Base-by-base conservation (phyloP, 2,329 filamentous ascomycete genomes). In the Penicillium sp. region DNA sequence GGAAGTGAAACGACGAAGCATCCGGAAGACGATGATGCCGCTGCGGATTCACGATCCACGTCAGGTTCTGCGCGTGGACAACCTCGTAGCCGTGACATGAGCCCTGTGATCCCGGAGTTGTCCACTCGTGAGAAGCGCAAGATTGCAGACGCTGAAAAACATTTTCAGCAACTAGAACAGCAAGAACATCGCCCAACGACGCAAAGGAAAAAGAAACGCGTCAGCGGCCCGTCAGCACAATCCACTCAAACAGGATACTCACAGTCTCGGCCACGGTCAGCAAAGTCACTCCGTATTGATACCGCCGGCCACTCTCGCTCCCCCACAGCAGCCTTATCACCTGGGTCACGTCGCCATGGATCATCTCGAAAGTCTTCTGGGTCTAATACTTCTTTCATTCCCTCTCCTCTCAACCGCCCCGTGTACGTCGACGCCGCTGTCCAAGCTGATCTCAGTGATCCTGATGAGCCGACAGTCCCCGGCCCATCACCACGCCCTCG, bases 101-200 rank as follows among this genome's bases (percentile, higher is more conserved):
- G 81, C 5, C 82, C 82, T 1, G 77, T 24, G 42, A 74, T 74
- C 9, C 76, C 50, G 1, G 81, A 81, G 54, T 71, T 84, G 53
- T 84, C 82, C 1, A 81, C 80, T 53, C 76, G 82, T 4, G 82
- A 85, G 57, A 77, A 77, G 59, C 78, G 81, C 50, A 85, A 85
- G 66, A 74, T 85, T 41, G 79, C 81, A 46, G 80, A 81, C 47
- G 78, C 80, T 37, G 81, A 84, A 59, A 80, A 80, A 55, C 77
- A 83, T 50, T 84, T 84, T 54, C 77, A 81, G 54, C 77, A 81
- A 58, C 72, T 82, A 54, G 81, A 83, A 58, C 46, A 44, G 15
- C 73, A 78, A 42, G 79, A 83, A 52, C 78, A 80, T 56, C 74
- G 77, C 49, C 55, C 61, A 9, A 54, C 61, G 13, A 54, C 61